A percentile compares a stretch with the other conserved stretches of the same genome.
Evolutionary conservation across 208 protist species (phyloP).

Genomic region (Trypanosoma conorhini): DNA sequence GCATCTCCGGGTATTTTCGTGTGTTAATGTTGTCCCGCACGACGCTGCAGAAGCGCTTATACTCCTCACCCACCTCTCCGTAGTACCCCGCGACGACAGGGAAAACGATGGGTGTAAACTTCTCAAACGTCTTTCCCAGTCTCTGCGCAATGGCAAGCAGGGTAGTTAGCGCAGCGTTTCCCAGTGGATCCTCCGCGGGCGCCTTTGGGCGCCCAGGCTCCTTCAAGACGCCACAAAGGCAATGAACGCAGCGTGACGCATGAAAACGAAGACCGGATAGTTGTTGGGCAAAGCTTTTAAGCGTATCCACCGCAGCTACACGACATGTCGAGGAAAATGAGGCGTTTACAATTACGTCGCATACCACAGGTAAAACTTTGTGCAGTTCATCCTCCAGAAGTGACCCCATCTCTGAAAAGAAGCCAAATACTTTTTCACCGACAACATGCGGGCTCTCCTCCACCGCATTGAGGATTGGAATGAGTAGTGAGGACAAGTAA

Average conservation of each 20-base stretch:
- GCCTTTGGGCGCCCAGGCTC: constrained; percentile 37
- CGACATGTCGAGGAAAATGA: constrained; percentile 56
- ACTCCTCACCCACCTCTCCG: constrained; percentile 29
- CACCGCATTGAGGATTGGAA: constrained; percentile 61
- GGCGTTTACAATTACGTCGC: constrained; percentile 68
- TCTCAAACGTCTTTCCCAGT: constrained; percentile 81
- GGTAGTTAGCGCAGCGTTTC: constrained; percentile 58
- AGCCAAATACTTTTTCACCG: constrained; percentile 70
- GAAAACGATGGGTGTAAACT: constrained; percentile 73
- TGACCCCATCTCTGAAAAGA: constrained; percentile 71
- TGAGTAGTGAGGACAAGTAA: constrained; percentile 68
- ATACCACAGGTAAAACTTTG: constrained; percentile 79
- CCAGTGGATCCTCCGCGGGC: constrained; percentile 36
- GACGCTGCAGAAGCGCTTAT: constrained; percentile 25
- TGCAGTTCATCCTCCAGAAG: constrained; percentile 79
- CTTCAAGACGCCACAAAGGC: constrained; percentile 76
- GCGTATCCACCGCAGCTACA: constrained; percentile 53
- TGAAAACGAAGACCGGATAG: constrained; percentile 68
- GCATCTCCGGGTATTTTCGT: background rate
- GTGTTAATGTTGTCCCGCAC: constrained; percentile 15
- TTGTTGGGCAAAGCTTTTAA: constrained; percentile 70
- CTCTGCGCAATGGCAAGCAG: constrained; percentile 70
- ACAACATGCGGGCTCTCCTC: constrained; percentile 54
- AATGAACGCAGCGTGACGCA: constrained; percentile 80
- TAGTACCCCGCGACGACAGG: constrained; percentile 66